These are phyloP conservation scores for Peronospora farinosa DNA, from an alignment of 352 stramenopile genomes.

Conservation along the genomic window DNA sequence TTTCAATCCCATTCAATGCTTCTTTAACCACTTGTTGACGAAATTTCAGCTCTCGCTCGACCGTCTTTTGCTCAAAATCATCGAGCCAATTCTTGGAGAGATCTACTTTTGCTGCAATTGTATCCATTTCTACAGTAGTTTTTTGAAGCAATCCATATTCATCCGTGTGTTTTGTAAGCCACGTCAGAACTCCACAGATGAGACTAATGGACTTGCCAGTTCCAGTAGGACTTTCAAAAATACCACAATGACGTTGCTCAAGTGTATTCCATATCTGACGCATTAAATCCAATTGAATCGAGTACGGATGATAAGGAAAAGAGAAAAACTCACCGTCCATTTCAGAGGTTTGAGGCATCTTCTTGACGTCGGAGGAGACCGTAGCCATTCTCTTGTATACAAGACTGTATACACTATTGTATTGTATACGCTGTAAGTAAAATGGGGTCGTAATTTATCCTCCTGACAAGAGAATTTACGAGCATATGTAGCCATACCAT, in stretches of 20 bases:
- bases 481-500: not conserved
- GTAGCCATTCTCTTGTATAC: not conserved
- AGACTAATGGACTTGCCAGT: conserved; percentile 90
- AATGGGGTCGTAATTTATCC: no score
- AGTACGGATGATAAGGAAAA: conserved; percentile 88
- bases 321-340: conserved; percentile 69
- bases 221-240: conserved; percentile 90
- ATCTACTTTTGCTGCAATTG: not conserved
- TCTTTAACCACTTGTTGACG: conserved; percentile 40
- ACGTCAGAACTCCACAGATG: conserved; percentile 85
- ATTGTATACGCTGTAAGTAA: no score
- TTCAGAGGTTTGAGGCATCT: not conserved
- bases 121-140: conserved; percentile 4
- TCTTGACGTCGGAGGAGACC: not conserved
- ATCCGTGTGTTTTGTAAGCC: conserved; percentile 72
- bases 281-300: conserved; percentile 88
- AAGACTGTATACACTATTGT: no score
- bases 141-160: conserved; percentile 53
- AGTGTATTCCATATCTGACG: conserved; percentile 77
- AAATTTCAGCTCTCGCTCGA: conserved; percentile 35
- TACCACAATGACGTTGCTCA: conserved; percentile 76
- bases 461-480: not conserved
- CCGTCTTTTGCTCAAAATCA: conserved; percentile 47
- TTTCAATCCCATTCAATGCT: conserved; percentile 51
- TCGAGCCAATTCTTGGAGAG: conserved; percentile 43